phyloP scores from a whole-genome alignment of 1,284 basidiomycete species.

The Agaricales sp. region DNA sequence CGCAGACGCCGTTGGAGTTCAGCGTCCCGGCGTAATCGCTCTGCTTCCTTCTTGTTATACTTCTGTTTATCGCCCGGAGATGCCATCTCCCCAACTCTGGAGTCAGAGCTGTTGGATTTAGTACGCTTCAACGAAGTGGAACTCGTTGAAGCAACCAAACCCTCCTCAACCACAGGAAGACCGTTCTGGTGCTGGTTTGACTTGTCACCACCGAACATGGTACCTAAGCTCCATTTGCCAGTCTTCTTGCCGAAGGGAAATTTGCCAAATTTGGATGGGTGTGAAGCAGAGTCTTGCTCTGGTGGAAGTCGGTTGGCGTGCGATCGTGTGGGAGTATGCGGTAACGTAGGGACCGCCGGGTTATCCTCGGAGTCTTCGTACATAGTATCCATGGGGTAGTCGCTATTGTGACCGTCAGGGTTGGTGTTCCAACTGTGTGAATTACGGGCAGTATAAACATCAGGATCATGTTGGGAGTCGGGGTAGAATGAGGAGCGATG shows the following conservation, averaged over 20 bases:
- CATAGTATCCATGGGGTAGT: slow-evolving; percentile 59
- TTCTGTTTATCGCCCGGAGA: slow-evolving; percentile 67
- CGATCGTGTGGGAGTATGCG: slow-evolving; percentile 32
- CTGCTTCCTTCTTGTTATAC: slow-evolving; percentile 81
- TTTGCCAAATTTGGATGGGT: slow-evolving; percentile 42
- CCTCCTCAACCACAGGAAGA: slow-evolving; percentile 66
- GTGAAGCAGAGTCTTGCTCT: slow-evolving; percentile 21
- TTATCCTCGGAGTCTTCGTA: neutral
- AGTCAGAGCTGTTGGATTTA: slow-evolving; percentile 72
- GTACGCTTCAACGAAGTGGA: slow-evolving; percentile 75
- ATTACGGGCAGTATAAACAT: slow-evolving; percentile 28
- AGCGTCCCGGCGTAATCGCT: slow-evolving; percentile 74
- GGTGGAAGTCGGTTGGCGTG: slow-evolving; percentile 15
- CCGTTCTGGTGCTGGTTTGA: slow-evolving; percentile 31
- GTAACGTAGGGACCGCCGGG: slow-evolving; percentile 14
- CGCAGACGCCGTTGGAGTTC: slow-evolving; percentile 82
- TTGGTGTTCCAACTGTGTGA: slow-evolving; percentile 18
- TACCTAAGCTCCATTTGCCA: slow-evolving; percentile 47
- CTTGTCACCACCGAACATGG: slow-evolving; percentile 75
- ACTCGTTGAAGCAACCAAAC: slow-evolving; percentile 39
- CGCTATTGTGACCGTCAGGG: slow-evolving; percentile 23
- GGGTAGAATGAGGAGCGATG: slow-evolving; percentile 50
- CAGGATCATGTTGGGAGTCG: slow-evolving; percentile 20
- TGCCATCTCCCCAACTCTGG: slow-evolving; percentile 31
- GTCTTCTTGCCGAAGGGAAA: slow-evolving; percentile 58